These are phyloP conservation scores for Colletotrichum godetiae DNA, from an alignment of 2,329 filamentous ascomycete genomes.

Conservation along the genomic window DNA sequence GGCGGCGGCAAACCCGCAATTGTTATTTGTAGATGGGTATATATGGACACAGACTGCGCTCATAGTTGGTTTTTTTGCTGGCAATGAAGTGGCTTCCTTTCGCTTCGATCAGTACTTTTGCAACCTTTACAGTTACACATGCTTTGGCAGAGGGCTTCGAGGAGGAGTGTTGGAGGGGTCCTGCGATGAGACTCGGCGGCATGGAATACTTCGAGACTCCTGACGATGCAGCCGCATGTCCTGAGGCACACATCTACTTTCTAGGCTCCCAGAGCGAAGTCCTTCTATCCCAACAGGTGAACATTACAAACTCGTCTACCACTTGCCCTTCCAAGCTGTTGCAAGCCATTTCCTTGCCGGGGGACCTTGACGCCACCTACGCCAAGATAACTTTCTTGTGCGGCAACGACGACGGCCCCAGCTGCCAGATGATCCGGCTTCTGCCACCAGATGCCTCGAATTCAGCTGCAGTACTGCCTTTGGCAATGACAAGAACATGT, in stretches of 20 bases:
- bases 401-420: neutral
- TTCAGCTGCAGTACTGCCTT: neutral
- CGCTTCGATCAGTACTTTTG: neutral
- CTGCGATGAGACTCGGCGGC: neutral
- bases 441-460: neutral
- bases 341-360: neutral
- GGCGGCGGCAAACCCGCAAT: neutral
- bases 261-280: neutral
- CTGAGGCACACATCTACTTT: slow-evolving; percentile 1
- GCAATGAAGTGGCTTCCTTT: neutral
- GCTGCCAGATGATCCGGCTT: slow-evolving; percentile 3
- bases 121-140: neutral
- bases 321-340: neutral
- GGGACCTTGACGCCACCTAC: neutral
- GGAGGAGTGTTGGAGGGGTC: slow-evolving; percentile 1
- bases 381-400: neutral
- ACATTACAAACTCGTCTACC: neutral
- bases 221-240: neutral
- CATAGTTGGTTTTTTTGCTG: neutral
- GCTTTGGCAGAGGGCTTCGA: neutral
- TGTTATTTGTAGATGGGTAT: neutral
- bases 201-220: neutral
- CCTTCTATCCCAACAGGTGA: neutral
- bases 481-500: neutral
- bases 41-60: neutral